A percentile compares a stretch with the other conserved stretches of the same genome.
phyloP scores from a whole-genome alignment of 1,284 basidiomycete species.

The Trichosporon sp. region DNA sequence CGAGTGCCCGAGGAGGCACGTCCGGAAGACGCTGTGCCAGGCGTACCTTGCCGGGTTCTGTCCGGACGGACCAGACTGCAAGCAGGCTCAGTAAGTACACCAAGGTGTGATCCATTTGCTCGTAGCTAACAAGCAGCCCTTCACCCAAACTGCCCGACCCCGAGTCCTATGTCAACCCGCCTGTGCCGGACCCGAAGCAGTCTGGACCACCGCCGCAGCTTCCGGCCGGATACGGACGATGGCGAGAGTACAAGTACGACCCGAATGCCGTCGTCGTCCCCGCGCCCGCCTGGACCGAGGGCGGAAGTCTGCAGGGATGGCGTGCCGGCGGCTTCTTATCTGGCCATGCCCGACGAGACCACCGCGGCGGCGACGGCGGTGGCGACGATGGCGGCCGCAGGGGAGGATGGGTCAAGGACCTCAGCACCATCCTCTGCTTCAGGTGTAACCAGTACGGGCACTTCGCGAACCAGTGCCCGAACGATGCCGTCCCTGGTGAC shows the following conservation, averaged over 20 bases:
- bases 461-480: conserved; percentile 89
- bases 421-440: conserved; percentile 85
- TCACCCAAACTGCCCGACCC: conserved; percentile 56
- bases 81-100: conserved; percentile 78
- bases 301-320: conserved; percentile 39
- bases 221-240: conserved; percentile 62
- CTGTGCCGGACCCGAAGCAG: conserved; percentile 67
- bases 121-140: conserved; percentile 27
- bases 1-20: conserved; percentile 84
- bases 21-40: conserved; percentile 84
- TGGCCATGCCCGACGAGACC: conserved; percentile 32
- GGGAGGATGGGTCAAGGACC: conserved; percentile 46
- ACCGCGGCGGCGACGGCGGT: conserved; percentile 25
- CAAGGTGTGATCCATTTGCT: not conserved
- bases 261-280: conserved; percentile 52
- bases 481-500: conserved; percentile 52
- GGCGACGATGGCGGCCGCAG: conserved; percentile 28
- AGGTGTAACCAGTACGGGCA: conserved; percentile 67
- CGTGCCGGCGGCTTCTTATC: conserved; percentile 39
- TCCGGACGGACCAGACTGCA: conserved; percentile 85
- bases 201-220: conserved; percentile 76
- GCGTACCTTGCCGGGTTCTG: conserved; percentile 92
- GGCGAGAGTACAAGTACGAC: conserved; percentile 76
- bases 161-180: conserved; percentile 72
- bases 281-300: conserved; percentile 42